Conservation (phyloP, 208 protist species). For the Acanthamoeba lenticulata region DNA sequence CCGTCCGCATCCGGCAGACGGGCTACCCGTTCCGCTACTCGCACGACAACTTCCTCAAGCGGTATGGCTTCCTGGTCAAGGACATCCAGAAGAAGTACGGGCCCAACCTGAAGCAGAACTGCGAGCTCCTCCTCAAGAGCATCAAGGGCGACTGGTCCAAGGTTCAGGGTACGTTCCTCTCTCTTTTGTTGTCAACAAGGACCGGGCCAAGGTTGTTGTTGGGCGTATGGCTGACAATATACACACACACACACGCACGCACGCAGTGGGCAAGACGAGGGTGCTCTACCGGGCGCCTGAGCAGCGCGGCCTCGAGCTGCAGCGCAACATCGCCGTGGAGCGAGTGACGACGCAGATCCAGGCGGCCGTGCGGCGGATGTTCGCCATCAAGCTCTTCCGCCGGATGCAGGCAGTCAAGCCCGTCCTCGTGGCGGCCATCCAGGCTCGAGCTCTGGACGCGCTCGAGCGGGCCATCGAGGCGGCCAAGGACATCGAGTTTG, state of each 20-base stretch:
- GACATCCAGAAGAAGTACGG: constrained; percentile 31
- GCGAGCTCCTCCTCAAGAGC: constrained; percentile 25
- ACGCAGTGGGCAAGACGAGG: constrained; percentile 12
- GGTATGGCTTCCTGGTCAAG: constrained; percentile 56
- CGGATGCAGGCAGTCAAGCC: constrained; percentile 23
- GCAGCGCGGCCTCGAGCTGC: not conserved
- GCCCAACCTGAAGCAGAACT: constrained; percentile 42
- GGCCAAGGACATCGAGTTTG: constrained; percentile 52
- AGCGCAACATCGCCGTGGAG: constrained; percentile 38
- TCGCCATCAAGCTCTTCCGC: not conserved
- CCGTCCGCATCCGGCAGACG: constrained; percentile 66
- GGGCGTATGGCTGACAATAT: too few relatives aligned
- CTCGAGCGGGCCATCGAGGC: not conserved
- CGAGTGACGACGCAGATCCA: constrained; percentile 20
- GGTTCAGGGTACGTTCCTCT: not conserved
- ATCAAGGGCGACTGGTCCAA: constrained; percentile 34
- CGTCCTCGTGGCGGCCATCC: not conserved
- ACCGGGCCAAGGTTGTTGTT: not conserved
- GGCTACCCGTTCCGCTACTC: constrained; percentile 68
- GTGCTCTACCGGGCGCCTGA: constrained; percentile 26
- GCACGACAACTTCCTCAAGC: constrained; percentile 60
- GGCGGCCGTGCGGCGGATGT: not conserved
- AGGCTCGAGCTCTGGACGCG: not conserved
- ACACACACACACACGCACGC: too few relatives aligned
- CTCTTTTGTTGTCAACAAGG: not conserved